Conservation (phyloP, 768 basidiomycete species). For the Leccinum olivaceopallidum region DNA sequence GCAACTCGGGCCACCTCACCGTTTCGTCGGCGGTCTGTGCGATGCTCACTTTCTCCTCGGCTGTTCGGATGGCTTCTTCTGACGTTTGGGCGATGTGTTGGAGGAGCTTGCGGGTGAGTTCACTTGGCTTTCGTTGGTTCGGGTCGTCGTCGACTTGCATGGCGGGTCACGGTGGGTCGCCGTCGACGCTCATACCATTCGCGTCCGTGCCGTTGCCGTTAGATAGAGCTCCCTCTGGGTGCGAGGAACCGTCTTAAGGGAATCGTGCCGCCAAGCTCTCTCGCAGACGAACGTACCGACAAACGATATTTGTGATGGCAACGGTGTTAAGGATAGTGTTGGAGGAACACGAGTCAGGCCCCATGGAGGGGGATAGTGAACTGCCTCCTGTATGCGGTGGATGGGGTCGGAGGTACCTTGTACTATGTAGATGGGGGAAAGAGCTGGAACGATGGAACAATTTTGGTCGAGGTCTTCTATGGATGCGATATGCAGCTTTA, state of each 20-base stretch:
- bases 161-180: constrained; percentile 9
- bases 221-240: neutral
- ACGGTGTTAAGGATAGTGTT: too few species aligned
- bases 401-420: too few species aligned
- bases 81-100: constrained; percentile 57
- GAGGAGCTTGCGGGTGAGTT: constrained; percentile 53
- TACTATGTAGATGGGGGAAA: too few species aligned
- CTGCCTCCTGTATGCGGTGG: too few species aligned
- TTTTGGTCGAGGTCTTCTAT: too few species aligned
- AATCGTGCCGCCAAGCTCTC: constrained; percentile 24
- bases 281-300: constrained; percentile 46
- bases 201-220: neutral
- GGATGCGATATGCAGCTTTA: too few species aligned
- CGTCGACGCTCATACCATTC: neutral
- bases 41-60: constrained; percentile 78
- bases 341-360: too few species aligned
- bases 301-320: constrained; percentile 25
- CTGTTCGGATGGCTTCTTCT: constrained; percentile 60
- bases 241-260: neutral
- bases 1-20: constrained; percentile 40
- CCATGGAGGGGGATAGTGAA: too few species aligned
- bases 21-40: constrained; percentile 70
- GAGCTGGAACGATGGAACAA: too few species aligned
- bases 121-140: constrained; percentile 25
- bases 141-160: constrained; percentile 11